Evolutionary conservation across 73 alveolate species (phyloP).

Genomic region (Paraurostyla sp.): DNA sequence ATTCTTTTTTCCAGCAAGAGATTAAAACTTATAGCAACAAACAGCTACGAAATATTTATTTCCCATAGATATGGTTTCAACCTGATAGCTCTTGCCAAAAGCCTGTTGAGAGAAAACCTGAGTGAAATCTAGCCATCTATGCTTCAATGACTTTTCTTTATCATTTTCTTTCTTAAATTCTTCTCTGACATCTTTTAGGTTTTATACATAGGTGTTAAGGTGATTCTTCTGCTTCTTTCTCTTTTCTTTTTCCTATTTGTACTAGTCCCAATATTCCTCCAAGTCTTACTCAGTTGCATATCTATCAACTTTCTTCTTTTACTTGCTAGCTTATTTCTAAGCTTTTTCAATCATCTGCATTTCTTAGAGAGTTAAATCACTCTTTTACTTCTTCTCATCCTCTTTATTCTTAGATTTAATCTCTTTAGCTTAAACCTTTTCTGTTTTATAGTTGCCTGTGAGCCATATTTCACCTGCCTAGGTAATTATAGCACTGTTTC

Average conservation of each 20-base stretch:
- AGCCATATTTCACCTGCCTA: constrained; percentile 76
- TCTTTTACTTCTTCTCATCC: constrained; percentile 16
- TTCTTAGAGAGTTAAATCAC: constrained; percentile 51
- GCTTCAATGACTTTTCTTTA: constrained; percentile 28
- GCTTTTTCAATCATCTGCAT: background rate
- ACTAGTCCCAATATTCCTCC: constrained; percentile 14
- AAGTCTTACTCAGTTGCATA: background rate
- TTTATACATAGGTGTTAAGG: background rate
- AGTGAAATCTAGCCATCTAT: constrained; percentile 56
- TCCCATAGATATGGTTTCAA: constrained; percentile 1
- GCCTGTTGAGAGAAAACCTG: background rate
- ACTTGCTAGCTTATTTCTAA: constrained; percentile 23
- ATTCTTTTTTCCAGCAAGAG: background rate
- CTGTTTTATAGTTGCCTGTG: constrained; percentile 77
- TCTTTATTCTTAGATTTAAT: constrained; percentile 40
- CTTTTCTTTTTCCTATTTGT: background rate
- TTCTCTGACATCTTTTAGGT: constrained; percentile 34
- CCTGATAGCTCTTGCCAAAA: constrained; percentile 1
- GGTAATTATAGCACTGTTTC: constrained; percentile 75
- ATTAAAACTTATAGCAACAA: background rate
- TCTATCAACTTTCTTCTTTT: constrained; percentile 23
- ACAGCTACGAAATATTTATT: background rate
- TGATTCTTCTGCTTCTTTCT: constrained; percentile 13
- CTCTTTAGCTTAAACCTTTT: background rate
- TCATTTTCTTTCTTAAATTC: constrained; percentile 45